Percentiles rank a stretch among this genome's conserved stretches.
Conservation (phyloP, 1,284 basidiomycete genomes). For the Cryptococcus depauperatus region DNA sequence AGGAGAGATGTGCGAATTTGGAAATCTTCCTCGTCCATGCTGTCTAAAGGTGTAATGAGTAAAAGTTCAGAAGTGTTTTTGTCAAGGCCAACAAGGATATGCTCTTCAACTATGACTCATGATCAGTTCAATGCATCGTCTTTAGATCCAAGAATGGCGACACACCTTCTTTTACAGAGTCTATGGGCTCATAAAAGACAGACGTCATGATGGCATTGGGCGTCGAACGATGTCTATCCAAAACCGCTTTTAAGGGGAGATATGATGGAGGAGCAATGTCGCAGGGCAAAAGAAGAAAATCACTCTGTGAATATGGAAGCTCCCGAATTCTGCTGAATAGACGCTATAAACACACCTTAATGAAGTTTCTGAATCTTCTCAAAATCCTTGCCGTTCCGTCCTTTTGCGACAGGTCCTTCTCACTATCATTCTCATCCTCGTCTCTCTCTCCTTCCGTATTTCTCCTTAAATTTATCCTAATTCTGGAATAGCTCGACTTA, state of each 20-base stretch:
- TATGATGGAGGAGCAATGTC: slow-evolving; percentile 73
- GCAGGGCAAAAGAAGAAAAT: slow-evolving; percentile 85
- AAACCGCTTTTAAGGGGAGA: slow-evolving; percentile 59
- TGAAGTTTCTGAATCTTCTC: slow-evolving; percentile 35
- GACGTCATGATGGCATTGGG: slow-evolving; percentile 64
- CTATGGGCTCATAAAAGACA: slow-evolving; percentile 61
- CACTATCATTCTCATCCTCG: slow-evolving; percentile 27
- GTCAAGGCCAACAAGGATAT: slow-evolving; percentile 38
- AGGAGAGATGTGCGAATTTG: slow-evolving; percentile 65
- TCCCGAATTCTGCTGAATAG: not conserved
- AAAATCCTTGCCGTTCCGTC: slow-evolving; percentile 43
- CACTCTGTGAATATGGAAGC: slow-evolving; percentile 47
- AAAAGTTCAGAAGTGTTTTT: slow-evolving; percentile 56
- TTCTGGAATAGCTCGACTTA: slow-evolving; percentile 23
- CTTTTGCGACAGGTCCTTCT: slow-evolving; percentile 13
- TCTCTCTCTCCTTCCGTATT: slow-evolving; percentile 36
- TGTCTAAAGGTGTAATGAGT: slow-evolving; percentile 58
- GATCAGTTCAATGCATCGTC: not conserved
- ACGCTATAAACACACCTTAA: slow-evolving; percentile 34
- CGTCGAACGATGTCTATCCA: slow-evolving; percentile 75
- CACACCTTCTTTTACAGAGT: slow-evolving; percentile 45
- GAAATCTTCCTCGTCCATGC: slow-evolving; percentile 57
- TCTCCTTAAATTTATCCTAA: slow-evolving; percentile 28
- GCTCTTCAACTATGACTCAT: slow-evolving; percentile 30
- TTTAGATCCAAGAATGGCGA: not conserved